Evolutionary conservation across 1,284 basidiomycete genomes (phyloP).

Genomic region (Ceratobasidium sp.): DNA sequence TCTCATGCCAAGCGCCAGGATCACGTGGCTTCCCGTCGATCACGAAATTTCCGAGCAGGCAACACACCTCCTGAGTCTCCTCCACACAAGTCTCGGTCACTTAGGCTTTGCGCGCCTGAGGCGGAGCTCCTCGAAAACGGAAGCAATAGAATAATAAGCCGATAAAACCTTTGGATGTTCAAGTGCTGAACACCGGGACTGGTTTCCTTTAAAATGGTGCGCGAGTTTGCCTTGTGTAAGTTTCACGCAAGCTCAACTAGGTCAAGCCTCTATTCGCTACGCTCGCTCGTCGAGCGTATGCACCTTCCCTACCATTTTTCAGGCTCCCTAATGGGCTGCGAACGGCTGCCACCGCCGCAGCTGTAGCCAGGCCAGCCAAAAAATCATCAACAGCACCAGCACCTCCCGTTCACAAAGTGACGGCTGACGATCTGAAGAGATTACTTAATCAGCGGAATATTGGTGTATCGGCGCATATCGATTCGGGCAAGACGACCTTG

Average conservation of each 20-base stretch:
- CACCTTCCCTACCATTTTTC: neutral
- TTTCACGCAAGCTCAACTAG: neutral
- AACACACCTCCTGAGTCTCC: neutral
- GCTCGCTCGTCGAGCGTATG: conserved; percentile 41
- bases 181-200: conserved; percentile 11
- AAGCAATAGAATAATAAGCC: neutral
- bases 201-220: conserved; percentile 3
- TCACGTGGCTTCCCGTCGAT: neutral
- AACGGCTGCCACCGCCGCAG: conserved; percentile 43
- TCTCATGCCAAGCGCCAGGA: neutral
- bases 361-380: conserved; percentile 25
- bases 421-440: conserved; percentile 63
- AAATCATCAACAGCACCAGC: conserved; percentile 9
- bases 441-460: conserved; percentile 82
- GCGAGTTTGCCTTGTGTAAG: neutral
- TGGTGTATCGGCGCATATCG: conserved; percentile 92
- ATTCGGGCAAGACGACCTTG: conserved; percentile 98
- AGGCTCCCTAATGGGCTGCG: neutral
- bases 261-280: conserved; percentile 23
- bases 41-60: neutral
- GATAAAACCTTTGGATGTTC: conserved; percentile 12
- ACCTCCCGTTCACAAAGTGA: conserved; percentile 37
- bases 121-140: neutral
- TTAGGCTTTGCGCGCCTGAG: neutral
- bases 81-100: neutral